These are phyloP conservation scores for Saururus chinensis DNA, from an alignment of 164 flowering plant species.

Conservation along the genomic window DNA sequence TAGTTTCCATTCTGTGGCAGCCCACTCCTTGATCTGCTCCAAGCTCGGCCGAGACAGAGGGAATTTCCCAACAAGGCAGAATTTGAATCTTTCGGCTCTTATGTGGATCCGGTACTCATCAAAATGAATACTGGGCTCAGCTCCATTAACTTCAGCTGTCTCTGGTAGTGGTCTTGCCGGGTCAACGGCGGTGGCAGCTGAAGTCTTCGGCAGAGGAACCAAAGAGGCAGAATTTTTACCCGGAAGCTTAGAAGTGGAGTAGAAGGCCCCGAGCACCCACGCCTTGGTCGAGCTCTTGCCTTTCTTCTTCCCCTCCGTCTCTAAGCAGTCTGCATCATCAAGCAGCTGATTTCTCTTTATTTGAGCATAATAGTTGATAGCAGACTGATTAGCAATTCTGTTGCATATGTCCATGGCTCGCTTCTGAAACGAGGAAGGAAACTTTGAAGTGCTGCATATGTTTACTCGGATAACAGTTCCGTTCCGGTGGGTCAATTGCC, in stretches of 20 bases:
- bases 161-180: not conserved
- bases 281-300: not conserved
- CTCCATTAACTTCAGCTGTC: not conserved
- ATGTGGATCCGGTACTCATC: not conserved
- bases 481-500: too few relatives aligned
- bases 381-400: not conserved
- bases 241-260: not conserved
- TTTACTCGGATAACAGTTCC: too few relatives aligned
- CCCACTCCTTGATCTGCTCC: not conserved
- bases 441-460: too few relatives aligned
- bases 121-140: not conserved
- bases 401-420: not conserved
- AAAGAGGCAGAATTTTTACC: not conserved
- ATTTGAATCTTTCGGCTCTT: not conserved
- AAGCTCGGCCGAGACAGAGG: not conserved
- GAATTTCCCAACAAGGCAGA: slow-evolving; percentile 2
- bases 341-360: too few relatives aligned
- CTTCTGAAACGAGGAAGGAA: too few relatives aligned
- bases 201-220: not conserved
- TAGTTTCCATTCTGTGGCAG: not conserved
- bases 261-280: not conserved
- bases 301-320: too few relatives aligned
- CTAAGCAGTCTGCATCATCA: too few relatives aligned
- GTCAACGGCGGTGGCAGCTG: not conserved
- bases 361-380: not conserved